These are phyloP conservation scores for Botrytis pseudocinerea DNA, from an alignment of 2,329 filamentous ascomycete species.

Conservation along the genomic window DNA sequence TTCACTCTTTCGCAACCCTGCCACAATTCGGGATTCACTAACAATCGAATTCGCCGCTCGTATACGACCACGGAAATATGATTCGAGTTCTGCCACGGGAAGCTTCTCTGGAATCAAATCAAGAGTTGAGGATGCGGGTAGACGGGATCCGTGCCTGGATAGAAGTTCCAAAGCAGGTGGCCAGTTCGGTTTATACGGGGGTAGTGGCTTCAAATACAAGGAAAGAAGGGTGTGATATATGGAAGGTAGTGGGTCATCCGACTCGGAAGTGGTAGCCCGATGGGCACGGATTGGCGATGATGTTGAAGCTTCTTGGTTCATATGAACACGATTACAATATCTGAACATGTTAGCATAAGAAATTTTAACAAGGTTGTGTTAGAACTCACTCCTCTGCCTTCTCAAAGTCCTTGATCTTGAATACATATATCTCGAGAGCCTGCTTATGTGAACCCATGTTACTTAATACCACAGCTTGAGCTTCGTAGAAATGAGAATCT, in stretches of 20 bases:
- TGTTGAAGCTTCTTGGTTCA: slow-evolving; percentile 52
- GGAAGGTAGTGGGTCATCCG: slow-evolving; percentile 61
- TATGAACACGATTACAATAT: slow-evolving; percentile 86
- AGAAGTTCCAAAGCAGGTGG: slow-evolving; percentile 81
- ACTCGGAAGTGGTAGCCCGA: slow-evolving; percentile 46
- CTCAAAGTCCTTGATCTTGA: slow-evolving; percentile 80
- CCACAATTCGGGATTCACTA: slow-evolving; percentile 77
- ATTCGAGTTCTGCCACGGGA: slow-evolving; percentile 75
- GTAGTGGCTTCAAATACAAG: slow-evolving; percentile 80
- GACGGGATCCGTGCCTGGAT: slow-evolving; percentile 86
- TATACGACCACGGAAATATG: slow-evolving; percentile 90
- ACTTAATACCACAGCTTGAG: slow-evolving; percentile 84
- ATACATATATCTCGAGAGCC: slow-evolving; percentile 96
- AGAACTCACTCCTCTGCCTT: slow-evolving; percentile 86
- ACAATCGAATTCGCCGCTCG: slow-evolving; percentile 79
- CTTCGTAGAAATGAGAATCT: slow-evolving; percentile 87
- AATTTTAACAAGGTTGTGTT: neutral
- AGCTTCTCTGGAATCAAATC: slow-evolving; percentile 80
- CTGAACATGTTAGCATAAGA: slow-evolving; percentile 46
- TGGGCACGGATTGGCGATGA: slow-evolving; percentile 41
- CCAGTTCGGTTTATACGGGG: slow-evolving; percentile 70
- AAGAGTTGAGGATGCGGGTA: slow-evolving; percentile 84
- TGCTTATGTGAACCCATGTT: slow-evolving; percentile 96
- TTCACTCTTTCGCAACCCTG: slow-evolving; percentile 74
- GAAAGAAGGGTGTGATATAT: slow-evolving; percentile 92